Percentiles rank a stretch among this genome's conserved stretches.
These are phyloP conservation scores for Suillus placidus DNA, from an alignment of 768 basidiomycete species.

Conservation along the genomic window DNA sequence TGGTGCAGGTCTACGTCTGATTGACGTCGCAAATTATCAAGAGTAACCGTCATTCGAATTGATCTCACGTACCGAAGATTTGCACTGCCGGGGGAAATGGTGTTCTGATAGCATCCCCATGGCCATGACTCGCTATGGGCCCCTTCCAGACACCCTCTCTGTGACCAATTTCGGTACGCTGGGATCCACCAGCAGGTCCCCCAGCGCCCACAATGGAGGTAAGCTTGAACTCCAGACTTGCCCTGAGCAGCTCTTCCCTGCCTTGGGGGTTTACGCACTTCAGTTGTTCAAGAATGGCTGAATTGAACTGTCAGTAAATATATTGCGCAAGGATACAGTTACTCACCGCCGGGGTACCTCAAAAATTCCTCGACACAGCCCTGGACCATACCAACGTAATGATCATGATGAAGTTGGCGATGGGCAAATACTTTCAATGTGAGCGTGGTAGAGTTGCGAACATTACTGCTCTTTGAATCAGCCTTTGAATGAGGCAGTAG, in stretches of 20 bases:
- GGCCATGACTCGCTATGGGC: no score
- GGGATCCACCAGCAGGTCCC: not conserved
- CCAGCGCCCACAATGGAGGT: not conserved
- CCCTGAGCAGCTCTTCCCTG: not conserved
- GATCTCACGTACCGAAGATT: not conserved
- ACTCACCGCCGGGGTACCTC: not conserved
- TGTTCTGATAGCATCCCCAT: not conserved
- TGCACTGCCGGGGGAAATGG: not conserved
- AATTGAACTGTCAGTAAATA: not conserved
- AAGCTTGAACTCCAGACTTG: slow-evolving; percentile 7
- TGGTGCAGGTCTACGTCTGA: slow-evolving; percentile 10
- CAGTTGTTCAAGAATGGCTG: slow-evolving; percentile 1
- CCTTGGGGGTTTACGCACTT: not conserved
- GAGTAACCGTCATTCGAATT: no score
- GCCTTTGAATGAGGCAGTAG: not conserved
- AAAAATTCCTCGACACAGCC: not conserved
- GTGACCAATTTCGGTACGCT: not conserved
- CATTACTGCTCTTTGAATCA: slow-evolving; percentile 2
- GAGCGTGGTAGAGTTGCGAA: not conserved
- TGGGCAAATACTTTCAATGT: slow-evolving; percentile 8
- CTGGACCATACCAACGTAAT: slow-evolving; percentile 7
- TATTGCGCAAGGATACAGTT: not conserved
- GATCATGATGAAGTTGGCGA: slow-evolving; percentile 8
- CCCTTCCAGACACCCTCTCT: not conserved
- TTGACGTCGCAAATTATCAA: not conserved